A percentile compares a stretch with the other conserved stretches of the same genome.
Conservation (phyloP, 2,329 filamentous ascomycete genomes). For the Epicoccum nigrum region DNA sequence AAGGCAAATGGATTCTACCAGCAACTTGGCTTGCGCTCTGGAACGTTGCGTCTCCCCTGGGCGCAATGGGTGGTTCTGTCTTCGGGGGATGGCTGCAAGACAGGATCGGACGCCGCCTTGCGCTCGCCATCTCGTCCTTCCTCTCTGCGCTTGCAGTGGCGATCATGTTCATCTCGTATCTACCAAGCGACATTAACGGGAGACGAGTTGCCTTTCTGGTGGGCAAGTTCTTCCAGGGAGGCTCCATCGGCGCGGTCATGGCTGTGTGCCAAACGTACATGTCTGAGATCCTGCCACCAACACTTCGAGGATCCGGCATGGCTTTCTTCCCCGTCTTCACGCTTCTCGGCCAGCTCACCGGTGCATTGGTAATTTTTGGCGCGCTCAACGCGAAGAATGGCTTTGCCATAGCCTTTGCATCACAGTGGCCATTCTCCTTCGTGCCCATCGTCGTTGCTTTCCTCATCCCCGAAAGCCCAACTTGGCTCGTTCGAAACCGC, state of each 20-base stretch:
- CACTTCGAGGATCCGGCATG: slow-evolving; percentile 55
- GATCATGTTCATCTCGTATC: slow-evolving; percentile 39
- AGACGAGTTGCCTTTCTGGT: slow-evolving; percentile 49
- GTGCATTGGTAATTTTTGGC: slow-evolving; percentile 49
- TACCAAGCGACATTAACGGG: slow-evolving; percentile 27
- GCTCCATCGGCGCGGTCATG: slow-evolving; percentile 55
- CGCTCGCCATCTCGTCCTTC: slow-evolving; percentile 31
- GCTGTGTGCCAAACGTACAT: slow-evolving; percentile 53
- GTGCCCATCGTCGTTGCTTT: slow-evolving; percentile 53
- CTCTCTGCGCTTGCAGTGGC: slow-evolving; percentile 37
- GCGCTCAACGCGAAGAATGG: slow-evolving; percentile 38
- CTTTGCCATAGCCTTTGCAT: slow-evolving; percentile 52
- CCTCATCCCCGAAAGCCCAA: slow-evolving; percentile 59
- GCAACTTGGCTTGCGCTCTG: slow-evolving; percentile 39
- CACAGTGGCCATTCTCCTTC: slow-evolving; percentile 54
- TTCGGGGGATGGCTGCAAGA: slow-evolving; percentile 38
- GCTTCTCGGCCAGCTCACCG: slow-evolving; percentile 57
- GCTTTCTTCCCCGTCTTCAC: slow-evolving; percentile 59
- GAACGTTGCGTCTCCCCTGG: slow-evolving; percentile 35
- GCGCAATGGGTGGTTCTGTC: slow-evolving; percentile 36
- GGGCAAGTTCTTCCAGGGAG: slow-evolving; percentile 56
- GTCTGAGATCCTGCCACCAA: slow-evolving; percentile 57
- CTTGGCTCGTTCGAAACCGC: slow-evolving; percentile 55
- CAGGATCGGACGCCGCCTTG: slow-evolving; percentile 30
- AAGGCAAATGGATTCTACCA: slow-evolving; percentile 38